phyloP scores from a whole-genome alignment of 306 rosid genomes.

The Trichosanthes truncata region DNA sequence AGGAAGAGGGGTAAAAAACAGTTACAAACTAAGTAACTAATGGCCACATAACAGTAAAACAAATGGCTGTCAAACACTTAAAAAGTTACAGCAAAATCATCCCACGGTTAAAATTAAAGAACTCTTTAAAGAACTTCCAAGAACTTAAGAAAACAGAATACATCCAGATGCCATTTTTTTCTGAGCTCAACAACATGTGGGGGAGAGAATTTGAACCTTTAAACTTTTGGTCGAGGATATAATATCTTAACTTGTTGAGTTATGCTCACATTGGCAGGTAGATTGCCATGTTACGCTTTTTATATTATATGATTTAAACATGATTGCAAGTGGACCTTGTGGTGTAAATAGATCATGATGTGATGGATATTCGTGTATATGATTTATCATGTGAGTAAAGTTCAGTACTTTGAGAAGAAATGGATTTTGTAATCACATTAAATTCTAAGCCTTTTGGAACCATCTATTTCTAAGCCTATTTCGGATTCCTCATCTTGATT shows the following conservation, averaged over 20 bases:
- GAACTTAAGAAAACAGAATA: no score
- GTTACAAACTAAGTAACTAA: no score
- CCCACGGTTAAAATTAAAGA: no score
- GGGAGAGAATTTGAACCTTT: not conserved
- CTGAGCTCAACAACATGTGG: not conserved
- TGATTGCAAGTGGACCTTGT: not conserved
- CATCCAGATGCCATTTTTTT: not conserved
- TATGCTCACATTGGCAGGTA: not conserved
- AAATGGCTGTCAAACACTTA: no score
- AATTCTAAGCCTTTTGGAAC: not conserved
- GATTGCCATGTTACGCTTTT: not conserved
- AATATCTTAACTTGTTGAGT: not conserved
- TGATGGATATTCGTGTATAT: not conserved
- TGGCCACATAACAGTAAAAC: no score
- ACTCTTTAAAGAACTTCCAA: no score
- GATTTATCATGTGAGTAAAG: not conserved
- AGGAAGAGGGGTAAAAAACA: no score
- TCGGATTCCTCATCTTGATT: conserved; percentile 3
- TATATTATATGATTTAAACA: not conserved
- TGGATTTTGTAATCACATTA: not conserved
- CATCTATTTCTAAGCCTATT: not conserved
- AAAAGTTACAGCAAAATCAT: no score
- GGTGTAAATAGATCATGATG: not conserved
- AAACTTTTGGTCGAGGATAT: not conserved
- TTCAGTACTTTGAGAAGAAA: not conserved